A percentile compares a stretch with the other conserved stretches of the same genome.
These are phyloP conservation scores for Penstemon newberryi DNA, from an alignment of 257 asterid genomes.

Conservation along the genomic window DNA sequence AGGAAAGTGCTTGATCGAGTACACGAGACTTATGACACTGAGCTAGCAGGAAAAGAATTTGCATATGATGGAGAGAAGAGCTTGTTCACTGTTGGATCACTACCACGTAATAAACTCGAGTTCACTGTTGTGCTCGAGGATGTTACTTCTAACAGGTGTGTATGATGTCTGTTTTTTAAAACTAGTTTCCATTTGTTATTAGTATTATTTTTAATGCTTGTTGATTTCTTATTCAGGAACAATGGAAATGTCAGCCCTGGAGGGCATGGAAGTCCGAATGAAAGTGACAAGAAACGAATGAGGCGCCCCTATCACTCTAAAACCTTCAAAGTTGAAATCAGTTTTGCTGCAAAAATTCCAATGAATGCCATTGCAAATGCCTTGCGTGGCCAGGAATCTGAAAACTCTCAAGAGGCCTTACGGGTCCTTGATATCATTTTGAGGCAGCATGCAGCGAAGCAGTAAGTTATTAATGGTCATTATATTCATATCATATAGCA, in stretches of 20 bases:
- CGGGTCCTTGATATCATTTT: slow-evolving; percentile 85
- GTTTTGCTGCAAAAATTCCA: slow-evolving; percentile 83
- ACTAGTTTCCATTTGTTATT: not conserved
- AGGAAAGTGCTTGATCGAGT: slow-evolving; percentile 86
- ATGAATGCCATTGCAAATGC: slow-evolving; percentile 88
- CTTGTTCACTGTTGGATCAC: slow-evolving; percentile 82
- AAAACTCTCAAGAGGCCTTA: slow-evolving; percentile 77
- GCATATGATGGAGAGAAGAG: slow-evolving; percentile 96
- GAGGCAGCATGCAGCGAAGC: slow-evolving; percentile 97
- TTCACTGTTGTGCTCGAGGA: slow-evolving; percentile 88
- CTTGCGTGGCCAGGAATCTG: slow-evolving; percentile 83
- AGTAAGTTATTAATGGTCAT: slow-evolving; percentile 51
- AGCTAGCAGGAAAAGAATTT: slow-evolving; percentile 73
- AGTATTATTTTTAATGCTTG: not conserved
- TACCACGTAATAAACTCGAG: slow-evolving; percentile 82
- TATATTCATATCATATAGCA: not conserved
- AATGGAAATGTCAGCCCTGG: slow-evolving; percentile 72
- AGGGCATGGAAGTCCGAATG: slow-evolving; percentile 54
- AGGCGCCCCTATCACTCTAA: slow-evolving; percentile 74
- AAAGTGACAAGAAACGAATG: slow-evolving; percentile 58
- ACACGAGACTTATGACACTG: slow-evolving; percentile 65
- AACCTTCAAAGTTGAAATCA: slow-evolving; percentile 79
- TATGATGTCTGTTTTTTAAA: not conserved
- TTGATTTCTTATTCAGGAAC: slow-evolving; percentile 50
- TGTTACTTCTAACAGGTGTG: slow-evolving; percentile 65